phyloP scores from a whole-genome alignment of 345 rosid species.

The Camelina laxa region DNA sequence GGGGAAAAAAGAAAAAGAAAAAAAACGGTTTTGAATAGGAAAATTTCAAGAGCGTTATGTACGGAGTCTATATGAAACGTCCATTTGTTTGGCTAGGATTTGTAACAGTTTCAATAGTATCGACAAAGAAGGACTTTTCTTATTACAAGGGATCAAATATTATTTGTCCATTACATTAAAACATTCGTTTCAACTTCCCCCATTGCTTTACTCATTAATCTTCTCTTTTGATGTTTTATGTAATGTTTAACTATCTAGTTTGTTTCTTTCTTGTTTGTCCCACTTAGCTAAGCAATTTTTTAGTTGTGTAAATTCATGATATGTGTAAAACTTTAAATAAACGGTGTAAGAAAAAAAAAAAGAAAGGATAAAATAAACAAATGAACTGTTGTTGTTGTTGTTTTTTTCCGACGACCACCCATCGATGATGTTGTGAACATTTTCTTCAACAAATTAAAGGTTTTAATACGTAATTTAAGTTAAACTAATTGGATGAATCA shows the following conservation, averaged over 20 bases:
- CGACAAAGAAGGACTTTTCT: slow-evolving; percentile 18
- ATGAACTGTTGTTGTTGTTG: too few relatives aligned
- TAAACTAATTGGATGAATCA: not conserved
- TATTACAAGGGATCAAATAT: slow-evolving; percentile 3
- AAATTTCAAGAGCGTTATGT: slow-evolving; percentile 50
- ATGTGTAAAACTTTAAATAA: too few relatives aligned
- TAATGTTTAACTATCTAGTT: too few relatives aligned
- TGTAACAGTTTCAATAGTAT: slow-evolving; percentile 11
- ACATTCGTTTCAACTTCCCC: slow-evolving; percentile 31
- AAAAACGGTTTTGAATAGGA: slow-evolving; percentile 48
- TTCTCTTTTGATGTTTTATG: not conserved
- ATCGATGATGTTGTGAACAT: too few relatives aligned
- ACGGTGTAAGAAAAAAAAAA: too few relatives aligned
- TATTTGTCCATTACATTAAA: slow-evolving; percentile 1
- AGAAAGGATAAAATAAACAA: too few relatives aligned
- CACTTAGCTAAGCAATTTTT: not conserved
- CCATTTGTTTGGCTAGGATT: slow-evolving; percentile 40
- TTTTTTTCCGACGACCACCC: too few relatives aligned
- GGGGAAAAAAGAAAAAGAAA: slow-evolving; percentile 6
- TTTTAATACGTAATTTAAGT: not conserved
- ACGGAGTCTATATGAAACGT: slow-evolving; percentile 49
- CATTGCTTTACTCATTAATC: slow-evolving; percentile 14
- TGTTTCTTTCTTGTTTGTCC: not conserved
- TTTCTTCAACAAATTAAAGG: not conserved
- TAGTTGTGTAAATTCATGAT: not conserved